Percentiles rank a stretch among this genome's conserved stretches.
These are phyloP conservation scores for Fusarium sp. DNA, from an alignment of 2,329 filamentous ascomycete species.

Conservation along the genomic window DNA sequence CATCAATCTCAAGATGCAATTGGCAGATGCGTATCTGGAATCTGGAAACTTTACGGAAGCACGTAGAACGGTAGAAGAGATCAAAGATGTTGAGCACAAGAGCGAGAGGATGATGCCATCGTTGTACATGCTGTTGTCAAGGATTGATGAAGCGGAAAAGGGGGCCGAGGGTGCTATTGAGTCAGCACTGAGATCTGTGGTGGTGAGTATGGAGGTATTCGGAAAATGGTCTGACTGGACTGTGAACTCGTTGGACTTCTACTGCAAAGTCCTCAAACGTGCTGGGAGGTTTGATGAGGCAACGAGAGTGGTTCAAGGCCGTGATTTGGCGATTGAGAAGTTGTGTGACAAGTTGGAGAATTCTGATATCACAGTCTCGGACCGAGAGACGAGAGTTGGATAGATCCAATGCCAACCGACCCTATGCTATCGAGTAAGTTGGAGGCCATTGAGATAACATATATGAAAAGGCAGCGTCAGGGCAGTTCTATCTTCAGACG, in stretches of 20 bases:
- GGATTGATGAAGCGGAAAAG: neutral
- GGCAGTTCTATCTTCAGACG: no score
- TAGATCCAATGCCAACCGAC: neutral
- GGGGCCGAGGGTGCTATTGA: neutral
- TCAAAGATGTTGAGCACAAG: neutral
- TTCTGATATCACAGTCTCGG: neutral
- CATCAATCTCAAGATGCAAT: neutral
- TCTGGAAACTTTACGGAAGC: neutral
- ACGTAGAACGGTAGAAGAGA: neutral
- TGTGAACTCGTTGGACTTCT: neutral
- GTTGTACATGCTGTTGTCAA: neutral
- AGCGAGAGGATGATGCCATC: neutral
- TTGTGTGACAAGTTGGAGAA: neutral
- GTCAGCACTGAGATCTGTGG: neutral
- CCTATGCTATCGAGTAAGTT: fast-evolving
- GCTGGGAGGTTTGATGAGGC: neutral
- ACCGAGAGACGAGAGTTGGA: neutral
- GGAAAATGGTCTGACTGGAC: neutral
- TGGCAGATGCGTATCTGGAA: neutral
- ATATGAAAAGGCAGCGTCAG: neutral
- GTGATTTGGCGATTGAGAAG: neutral
- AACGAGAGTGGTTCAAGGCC: neutral
- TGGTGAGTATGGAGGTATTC: neutral
- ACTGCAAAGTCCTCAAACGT: neutral
- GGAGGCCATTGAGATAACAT: neutral